Conservation (phyloP, 768 basidiomycete genomes). For the Mycena alexandri region DNA sequence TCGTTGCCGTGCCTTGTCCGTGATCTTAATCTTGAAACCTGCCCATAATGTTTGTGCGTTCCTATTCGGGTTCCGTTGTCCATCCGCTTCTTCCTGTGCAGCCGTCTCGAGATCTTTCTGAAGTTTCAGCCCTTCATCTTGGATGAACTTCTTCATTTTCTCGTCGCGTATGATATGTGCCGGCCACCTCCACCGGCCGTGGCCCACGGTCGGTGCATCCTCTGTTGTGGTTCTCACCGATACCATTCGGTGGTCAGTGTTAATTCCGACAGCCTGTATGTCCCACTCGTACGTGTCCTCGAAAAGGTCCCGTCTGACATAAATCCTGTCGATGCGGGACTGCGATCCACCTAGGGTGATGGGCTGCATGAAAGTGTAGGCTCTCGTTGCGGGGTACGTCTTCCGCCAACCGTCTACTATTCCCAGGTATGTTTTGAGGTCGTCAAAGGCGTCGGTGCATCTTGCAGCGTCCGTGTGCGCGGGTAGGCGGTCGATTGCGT, state of each 20-base stretch:
- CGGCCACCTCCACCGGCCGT: too few species aligned
- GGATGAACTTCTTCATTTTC: not conserved
- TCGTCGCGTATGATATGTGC: constrained; percentile 37
- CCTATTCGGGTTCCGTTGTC: not conserved
- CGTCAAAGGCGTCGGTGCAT: constrained; percentile 34
- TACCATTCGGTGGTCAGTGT: too few species aligned
- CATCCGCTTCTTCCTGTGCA: not conserved
- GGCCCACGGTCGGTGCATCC: too few species aligned
- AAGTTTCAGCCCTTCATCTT: not conserved
- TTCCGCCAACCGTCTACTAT: constrained; percentile 51
- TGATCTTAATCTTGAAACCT: constrained; percentile 5
- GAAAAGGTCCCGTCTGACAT: constrained; percentile 35
- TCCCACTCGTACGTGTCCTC: too few species aligned
- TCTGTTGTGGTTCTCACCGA: too few species aligned
- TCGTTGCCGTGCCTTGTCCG: not conserved
- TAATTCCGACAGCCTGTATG: too few species aligned
- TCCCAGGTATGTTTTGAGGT: constrained; percentile 35
- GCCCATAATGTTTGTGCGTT: constrained; percentile 12
- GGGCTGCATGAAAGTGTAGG: constrained; percentile 44
- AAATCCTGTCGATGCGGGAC: constrained; percentile 55
- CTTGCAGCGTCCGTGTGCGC: constrained; percentile 34
- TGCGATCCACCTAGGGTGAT: constrained; percentile 21
- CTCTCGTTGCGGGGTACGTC: constrained; percentile 35
- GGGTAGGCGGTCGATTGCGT: constrained; percentile 52
- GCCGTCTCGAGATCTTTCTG: too few species aligned